phyloP scores from a whole-genome alignment of 257 asterid genomes.

The Buddleja alternifolia region DNA sequence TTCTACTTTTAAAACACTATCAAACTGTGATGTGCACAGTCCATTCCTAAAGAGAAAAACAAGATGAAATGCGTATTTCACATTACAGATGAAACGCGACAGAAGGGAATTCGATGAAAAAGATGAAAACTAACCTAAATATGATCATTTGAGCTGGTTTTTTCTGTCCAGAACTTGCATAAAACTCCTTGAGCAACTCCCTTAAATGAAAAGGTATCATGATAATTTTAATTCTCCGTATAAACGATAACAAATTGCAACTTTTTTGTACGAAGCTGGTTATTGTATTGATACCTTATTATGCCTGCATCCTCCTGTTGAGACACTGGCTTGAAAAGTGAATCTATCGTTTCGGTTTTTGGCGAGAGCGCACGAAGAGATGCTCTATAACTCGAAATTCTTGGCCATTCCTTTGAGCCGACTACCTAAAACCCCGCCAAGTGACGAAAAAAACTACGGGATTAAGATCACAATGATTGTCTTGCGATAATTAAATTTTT shows the following conservation, averaged over 20 bases:
- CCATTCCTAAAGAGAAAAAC: conserved; percentile 35
- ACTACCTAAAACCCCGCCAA: conserved; percentile 45
- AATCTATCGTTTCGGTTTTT: conserved; percentile 41
- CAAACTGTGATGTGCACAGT: conserved; percentile 41
- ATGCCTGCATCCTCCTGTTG: conserved; percentile 48
- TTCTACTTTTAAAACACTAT: conserved; percentile 38
- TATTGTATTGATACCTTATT: conserved; percentile 43
- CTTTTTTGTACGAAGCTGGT: too few species aligned
- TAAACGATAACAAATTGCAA: too few species aligned
- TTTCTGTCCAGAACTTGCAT: conserved; percentile 41
- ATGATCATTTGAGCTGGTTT: conserved; percentile 55
- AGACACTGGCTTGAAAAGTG: conserved; percentile 49
- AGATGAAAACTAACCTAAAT: conserved; percentile 40
- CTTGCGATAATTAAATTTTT: not conserved
- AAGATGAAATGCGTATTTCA: too few species aligned
- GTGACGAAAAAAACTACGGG: not conserved
- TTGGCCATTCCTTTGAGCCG: conserved; percentile 61
- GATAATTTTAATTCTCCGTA: not conserved
- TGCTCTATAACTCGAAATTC: conserved; percentile 53
- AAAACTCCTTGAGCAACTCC: conserved; percentile 55
- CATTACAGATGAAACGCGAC: too few species aligned
- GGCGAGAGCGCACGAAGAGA: conserved; percentile 42
- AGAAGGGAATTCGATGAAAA: too few species aligned
- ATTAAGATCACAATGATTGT: not conserved
- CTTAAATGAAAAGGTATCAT: conserved; percentile 23